phyloP scores from a whole-genome alignment of 805 yeast genomes.

The Sporopachydermia lactativora region DNA sequence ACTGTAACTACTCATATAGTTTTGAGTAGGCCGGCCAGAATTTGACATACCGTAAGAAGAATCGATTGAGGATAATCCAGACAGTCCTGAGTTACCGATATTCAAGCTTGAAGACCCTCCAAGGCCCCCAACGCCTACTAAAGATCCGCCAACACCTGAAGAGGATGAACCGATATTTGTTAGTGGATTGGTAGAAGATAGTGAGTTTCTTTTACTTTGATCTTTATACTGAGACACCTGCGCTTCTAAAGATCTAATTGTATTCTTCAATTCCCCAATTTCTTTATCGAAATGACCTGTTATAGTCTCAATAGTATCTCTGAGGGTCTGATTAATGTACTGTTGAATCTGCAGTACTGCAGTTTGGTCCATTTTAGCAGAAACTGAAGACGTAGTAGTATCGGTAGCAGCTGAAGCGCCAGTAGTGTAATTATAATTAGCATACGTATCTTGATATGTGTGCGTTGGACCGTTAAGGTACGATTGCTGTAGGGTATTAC shows the following conservation, averaged over 20 bases:
- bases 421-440: not conserved
- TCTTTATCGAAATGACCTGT: not conserved
- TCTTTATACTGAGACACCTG: not conserved
- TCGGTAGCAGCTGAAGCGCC: no score
- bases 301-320: not conserved
- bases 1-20: slow-evolving; percentile 1
- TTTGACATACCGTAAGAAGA: not conserved
- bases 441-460: not conserved
- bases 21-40: not conserved
- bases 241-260: not conserved
- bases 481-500: not conserved
- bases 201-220: slow-evolving; percentile 1
- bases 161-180: not conserved
- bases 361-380: not conserved
- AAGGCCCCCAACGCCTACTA: slow-evolving; percentile 1
- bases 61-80: slow-evolving; percentile 1
- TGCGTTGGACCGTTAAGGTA: not conserved
- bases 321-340: not conserved
- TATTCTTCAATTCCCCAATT: not conserved
- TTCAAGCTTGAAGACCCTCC: not conserved
- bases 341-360: not conserved
- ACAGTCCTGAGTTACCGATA: not conserved
- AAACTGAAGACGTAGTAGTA: not conserved
- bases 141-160: not conserved
- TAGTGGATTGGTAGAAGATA: not conserved